Percentiles rank a stretch among this genome's conserved stretches.
Conservation (phyloP, 2,329 filamentous ascomycete species). For the Pezicula rhizophila region DNA sequence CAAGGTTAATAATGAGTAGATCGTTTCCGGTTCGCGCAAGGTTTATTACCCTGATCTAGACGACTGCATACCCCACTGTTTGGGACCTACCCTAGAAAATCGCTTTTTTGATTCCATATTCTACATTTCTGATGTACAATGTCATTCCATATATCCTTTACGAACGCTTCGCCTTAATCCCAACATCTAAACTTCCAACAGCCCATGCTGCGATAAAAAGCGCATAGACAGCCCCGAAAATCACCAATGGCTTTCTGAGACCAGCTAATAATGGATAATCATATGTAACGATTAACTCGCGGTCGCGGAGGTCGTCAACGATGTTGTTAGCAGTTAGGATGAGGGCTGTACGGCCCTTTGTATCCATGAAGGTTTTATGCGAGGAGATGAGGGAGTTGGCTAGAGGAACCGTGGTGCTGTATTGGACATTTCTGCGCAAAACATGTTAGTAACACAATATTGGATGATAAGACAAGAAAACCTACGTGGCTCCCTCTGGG, state of each 20-base stretch:
- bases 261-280: constrained; percentile 70
- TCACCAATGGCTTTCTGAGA: constrained; percentile 79
- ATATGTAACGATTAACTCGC: constrained; percentile 80
- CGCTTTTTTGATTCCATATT: constrained; percentile 9
- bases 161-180: constrained; percentile 21
- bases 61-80: background rate
- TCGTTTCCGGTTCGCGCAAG: too few species aligned
- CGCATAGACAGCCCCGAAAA: constrained; percentile 67
- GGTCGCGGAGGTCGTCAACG: constrained; percentile 82
- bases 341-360: constrained; percentile 77
- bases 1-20: too few species aligned
- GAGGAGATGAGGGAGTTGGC: constrained; percentile 51
- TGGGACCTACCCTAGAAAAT: background rate
- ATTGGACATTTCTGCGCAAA: constrained; percentile 66
- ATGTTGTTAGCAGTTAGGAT: constrained; percentile 78
- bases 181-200: constrained; percentile 44
- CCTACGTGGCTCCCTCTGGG: constrained; percentile 79
- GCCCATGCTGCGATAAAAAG: constrained; percentile 71
- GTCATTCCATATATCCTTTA: constrained; percentile 2
- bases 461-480: constrained; percentile 32
- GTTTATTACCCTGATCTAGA: too few species aligned
- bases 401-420: constrained; percentile 68
- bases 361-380: constrained; percentile 93
- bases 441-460: constrained; percentile 23
- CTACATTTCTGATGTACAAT: constrained; percentile 13